phyloP scores from a whole-genome alignment of 345 rosid genomes.

The Salix caprea region DNA sequence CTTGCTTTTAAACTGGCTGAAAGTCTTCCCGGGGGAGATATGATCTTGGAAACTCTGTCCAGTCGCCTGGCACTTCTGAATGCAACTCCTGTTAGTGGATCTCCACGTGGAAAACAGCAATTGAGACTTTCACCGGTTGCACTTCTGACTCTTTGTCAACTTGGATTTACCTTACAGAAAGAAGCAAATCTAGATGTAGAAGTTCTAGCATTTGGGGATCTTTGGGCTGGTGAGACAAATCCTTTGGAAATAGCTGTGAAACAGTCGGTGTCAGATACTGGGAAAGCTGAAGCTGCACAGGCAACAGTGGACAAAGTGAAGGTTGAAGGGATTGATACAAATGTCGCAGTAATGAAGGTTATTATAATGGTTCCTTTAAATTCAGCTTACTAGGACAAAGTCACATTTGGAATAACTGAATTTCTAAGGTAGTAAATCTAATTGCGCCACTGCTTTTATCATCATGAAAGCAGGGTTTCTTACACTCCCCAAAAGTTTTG shows the following conservation, averaged over 20 bases:
- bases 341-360: conserved; percentile 84
- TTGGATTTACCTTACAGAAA: conserved; percentile 56
- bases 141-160: conserved; percentile 51
- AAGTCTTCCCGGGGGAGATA: conserved; percentile 89
- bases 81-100: conserved; percentile 28
- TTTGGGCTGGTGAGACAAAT: conserved; percentile 76
- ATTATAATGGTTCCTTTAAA: background rate
- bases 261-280: conserved; percentile 61
- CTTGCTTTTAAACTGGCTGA: conserved; percentile 85
- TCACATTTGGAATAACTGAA: background rate
- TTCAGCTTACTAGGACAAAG: conserved; percentile 4
- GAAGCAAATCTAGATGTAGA: conserved; percentile 42
- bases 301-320: conserved; percentile 94
- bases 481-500: background rate
- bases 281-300: conserved; percentile 85
- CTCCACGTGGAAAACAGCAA: conserved; percentile 43
- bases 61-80: conserved; percentile 52
- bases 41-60: conserved; percentile 63
- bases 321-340: conserved; percentile 93
- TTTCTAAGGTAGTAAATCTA: background rate
- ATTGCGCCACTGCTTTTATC: background rate
- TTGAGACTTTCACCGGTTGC: conserved; percentile 52
- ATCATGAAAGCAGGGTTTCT: conserved; percentile 2
- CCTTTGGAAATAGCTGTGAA: conserved; percentile 74
- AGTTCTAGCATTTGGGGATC: conserved; percentile 45